phyloP scores from a whole-genome alignment of 2,329 filamentous ascomycete genomes.

The Cercospora zeae-maydis region DNA sequence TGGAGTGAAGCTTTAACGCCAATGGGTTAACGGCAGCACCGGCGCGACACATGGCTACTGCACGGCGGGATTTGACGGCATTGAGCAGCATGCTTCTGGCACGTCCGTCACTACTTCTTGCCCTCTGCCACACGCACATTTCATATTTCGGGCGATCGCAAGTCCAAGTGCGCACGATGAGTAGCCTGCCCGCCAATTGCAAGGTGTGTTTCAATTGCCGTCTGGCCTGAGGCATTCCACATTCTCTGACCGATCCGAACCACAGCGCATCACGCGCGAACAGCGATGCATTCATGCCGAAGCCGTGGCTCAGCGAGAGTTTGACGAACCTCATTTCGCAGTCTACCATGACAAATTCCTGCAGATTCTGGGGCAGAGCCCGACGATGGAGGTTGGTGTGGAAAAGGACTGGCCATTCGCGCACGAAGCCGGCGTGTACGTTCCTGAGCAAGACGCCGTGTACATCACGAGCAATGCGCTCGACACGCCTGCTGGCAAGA shows the following conservation, averaged over 20 bases:
- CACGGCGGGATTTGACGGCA: conserved; percentile 6
- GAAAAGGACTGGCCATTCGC: conserved; percentile 32
- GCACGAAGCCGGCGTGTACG: conserved; percentile 42
- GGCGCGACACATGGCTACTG: neutral
- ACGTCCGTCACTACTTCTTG: neutral
- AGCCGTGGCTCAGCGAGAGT: conserved; percentile 15
- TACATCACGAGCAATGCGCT: conserved; percentile 44
- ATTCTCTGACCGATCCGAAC: neutral
- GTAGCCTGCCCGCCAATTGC: conserved; percentile 15
- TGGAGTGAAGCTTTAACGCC: conserved; percentile 7
- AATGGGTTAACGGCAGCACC: neutral
- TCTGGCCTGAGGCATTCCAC: neutral
- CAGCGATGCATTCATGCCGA: conserved; percentile 11
- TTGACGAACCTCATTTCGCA: conserved; percentile 26
- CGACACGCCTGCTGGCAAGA: conserved; percentile 12
- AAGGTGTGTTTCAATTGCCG: conserved; percentile 16
- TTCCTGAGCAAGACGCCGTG: conserved; percentile 37
- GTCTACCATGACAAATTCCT: conserved; percentile 31
- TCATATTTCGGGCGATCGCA: neutral
- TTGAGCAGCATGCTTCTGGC: neutral
- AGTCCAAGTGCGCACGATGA: neutral
- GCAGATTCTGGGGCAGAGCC: conserved; percentile 25
- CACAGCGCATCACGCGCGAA: conserved; percentile 18
- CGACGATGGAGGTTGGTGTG: conserved; percentile 24
- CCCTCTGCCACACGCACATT: neutral